phyloP scores from a whole-genome alignment of 2,329 filamentous ascomycete genomes.

The Ceratocystis variospora region DNA sequence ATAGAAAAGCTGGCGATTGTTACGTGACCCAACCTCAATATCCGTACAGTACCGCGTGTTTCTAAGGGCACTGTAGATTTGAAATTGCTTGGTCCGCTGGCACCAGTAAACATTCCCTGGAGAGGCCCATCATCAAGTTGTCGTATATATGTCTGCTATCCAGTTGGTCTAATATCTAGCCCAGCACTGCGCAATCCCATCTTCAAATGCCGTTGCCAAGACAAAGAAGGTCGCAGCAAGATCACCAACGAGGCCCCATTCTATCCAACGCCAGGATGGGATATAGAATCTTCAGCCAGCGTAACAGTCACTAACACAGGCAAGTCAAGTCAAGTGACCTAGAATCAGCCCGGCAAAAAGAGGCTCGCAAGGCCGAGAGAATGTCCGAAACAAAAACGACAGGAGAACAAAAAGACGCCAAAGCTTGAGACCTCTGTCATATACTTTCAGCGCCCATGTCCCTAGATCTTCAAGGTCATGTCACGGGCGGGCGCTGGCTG shows the following conservation, averaged over 20 bases:
- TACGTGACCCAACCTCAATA: neutral
- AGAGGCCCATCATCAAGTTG: too few species aligned
- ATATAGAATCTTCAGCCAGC: neutral
- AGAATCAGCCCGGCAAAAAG: neutral
- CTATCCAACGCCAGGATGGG: neutral
- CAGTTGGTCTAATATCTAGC: too few species aligned
- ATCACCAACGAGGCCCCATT: neutral
- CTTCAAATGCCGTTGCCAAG: constrained; percentile 1
- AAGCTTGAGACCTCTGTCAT: too few species aligned
- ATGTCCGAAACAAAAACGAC: neutral
- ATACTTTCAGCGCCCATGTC: too few species aligned
- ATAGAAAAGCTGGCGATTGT: neutral
- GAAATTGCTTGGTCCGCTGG: neutral
- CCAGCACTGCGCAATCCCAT: neutral
- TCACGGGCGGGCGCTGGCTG: too few species aligned
- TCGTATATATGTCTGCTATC: too few species aligned
- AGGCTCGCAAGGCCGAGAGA: neutral
- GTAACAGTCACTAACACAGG: neutral
- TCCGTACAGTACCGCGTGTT: neutral
- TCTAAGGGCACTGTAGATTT: neutral
- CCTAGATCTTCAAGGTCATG: too few species aligned
- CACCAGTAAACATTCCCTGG: too few species aligned
- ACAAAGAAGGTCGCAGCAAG: neutral
- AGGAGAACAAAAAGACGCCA: neutral
- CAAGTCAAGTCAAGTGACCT: neutral